Conservation (phyloP, 2,329 filamentous ascomycete species). For the Penicillium sp. region DNA sequence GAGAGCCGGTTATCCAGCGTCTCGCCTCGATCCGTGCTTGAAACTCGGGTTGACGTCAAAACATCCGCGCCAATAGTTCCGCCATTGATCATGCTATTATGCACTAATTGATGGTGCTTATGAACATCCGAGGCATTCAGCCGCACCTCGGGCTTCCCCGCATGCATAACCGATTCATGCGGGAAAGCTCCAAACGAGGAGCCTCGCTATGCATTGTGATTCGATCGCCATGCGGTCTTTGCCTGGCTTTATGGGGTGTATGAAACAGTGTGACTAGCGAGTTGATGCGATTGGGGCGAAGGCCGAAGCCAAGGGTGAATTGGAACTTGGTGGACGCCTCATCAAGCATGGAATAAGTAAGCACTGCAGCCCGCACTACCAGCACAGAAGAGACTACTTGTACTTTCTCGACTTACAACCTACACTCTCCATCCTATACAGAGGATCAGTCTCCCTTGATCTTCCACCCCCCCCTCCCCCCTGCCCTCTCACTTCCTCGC, state of each 20-base stretch:
- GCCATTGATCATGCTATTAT: too few relatives aligned
- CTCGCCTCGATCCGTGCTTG: too few relatives aligned
- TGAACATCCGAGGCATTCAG: background rate
- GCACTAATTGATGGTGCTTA: too few relatives aligned
- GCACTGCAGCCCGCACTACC: background rate
- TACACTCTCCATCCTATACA: too few relatives aligned
- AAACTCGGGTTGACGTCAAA: too few relatives aligned
- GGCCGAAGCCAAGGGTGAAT: background rate
- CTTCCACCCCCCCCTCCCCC: background rate
- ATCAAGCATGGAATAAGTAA: background rate
- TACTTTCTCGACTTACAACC: too few relatives aligned
- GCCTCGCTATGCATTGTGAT: conserved; percentile 15
- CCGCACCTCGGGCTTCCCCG: conserved; percentile 18
- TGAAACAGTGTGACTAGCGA: background rate
- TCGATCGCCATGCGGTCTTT: conserved; percentile 1
- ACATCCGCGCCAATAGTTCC: too few relatives aligned
- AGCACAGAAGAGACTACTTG: background rate
- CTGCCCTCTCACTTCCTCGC: background rate
- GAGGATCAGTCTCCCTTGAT: background rate
- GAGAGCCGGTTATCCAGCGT: too few relatives aligned
- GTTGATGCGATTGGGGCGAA: background rate
- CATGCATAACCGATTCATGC: conserved; percentile 21
- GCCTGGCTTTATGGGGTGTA: background rate
- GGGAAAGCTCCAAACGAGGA: conserved; percentile 6
- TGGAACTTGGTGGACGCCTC: background rate